Evolutionary conservation across 805 yeast species (phyloP).

Genomic region (Wickerhamomyces sydowiorum): DNA sequence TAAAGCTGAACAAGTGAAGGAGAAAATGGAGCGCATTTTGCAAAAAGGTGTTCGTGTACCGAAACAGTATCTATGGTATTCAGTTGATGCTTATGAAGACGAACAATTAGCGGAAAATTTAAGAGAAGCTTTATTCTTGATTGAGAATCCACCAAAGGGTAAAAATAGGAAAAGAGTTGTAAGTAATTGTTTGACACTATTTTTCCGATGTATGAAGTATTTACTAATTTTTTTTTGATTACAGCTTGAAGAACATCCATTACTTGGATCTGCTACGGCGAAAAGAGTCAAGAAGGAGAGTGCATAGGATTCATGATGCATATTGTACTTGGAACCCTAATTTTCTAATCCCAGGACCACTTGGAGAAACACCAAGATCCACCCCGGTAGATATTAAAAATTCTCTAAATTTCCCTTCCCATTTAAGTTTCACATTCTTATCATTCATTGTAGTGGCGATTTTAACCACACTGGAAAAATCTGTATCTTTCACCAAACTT

Average conservation of each 20-base stretch:
- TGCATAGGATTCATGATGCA: conserved; percentile 35
- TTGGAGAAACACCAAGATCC: conserved; percentile 38
- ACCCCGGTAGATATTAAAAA: conserved; percentile 75
- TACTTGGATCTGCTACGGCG: background rate
- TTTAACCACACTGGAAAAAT: conserved; percentile 68
- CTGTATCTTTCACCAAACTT: conserved; percentile 42
- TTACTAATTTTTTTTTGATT: background rate
- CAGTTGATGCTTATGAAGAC: conserved; percentile 71
- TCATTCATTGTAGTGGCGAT: conserved; percentile 65
- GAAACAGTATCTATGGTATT: conserved; percentile 74
- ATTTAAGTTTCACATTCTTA: conserved; percentile 54
- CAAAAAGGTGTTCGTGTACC: conserved; percentile 54
- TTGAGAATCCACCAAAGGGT: conserved; percentile 40
- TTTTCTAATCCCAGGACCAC: conserved; percentile 40
- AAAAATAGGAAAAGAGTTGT: conserved; percentile 25
- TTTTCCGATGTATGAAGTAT: background rate
- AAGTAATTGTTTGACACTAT: conserved; percentile 2
- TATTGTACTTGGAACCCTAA: conserved; percentile 61
- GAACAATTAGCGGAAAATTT: conserved; percentile 59
- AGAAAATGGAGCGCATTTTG: conserved; percentile 56
- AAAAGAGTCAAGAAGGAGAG: background rate
- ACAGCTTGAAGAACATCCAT: background rate
- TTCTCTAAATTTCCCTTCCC: conserved; percentile 87
- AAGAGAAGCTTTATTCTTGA: conserved; percentile 48
- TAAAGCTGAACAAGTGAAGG: conserved; percentile 47